Evolutionary conservation across 164 flowering plant species (phyloP), one percentile per base, ranked within the genome.

Genomic region (Saururus chinensis): DNA sequence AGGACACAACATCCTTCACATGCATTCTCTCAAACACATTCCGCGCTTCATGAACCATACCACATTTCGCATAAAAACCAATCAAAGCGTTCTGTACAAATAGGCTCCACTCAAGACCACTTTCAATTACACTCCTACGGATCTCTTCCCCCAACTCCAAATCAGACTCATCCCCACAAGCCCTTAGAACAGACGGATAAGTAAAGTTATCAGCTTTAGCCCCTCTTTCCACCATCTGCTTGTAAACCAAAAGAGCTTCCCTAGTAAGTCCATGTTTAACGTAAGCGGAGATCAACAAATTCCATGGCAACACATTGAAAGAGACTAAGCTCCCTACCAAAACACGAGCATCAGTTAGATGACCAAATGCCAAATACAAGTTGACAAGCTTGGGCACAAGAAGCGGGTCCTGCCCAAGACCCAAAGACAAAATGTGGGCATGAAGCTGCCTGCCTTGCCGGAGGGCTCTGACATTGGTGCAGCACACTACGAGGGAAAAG

Each of bases 101-200:
- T 64, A 82, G 64, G 53, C 53, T 65, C 78, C 75, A 68, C 14
- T 42, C 68, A 35, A 66, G 63, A 51, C 66, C 26, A 19, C 75
- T 68, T 53, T 51, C 62, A 4, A 45, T 25, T 30, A 82, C 71
- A 3, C 67, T 42, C 55, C 65, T 49, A 63, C 81, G 87, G 56
- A 82, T 66, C 62, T 69, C 80, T 66, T 56, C 71, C 56, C 89
- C 89, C 6, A 71, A 66, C 22, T 24, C 66, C 17, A 79, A 8
- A 60, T 81, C 79, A 45, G 67, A 37, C 42, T 53, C 73, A 49
- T 82, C 78, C 53, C 79, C 85, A 73, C 87, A 82, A 24, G 90
- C 87, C 76, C 81, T 84, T 55, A 84, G 71, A 64, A 84, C 75
- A 53, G 85, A 67, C 12, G 86, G 86, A 58, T 77, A 80, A 17